phyloP scores from a whole-genome alignment of 805 yeast genomes.

The Candida manassasensis region DNA sequence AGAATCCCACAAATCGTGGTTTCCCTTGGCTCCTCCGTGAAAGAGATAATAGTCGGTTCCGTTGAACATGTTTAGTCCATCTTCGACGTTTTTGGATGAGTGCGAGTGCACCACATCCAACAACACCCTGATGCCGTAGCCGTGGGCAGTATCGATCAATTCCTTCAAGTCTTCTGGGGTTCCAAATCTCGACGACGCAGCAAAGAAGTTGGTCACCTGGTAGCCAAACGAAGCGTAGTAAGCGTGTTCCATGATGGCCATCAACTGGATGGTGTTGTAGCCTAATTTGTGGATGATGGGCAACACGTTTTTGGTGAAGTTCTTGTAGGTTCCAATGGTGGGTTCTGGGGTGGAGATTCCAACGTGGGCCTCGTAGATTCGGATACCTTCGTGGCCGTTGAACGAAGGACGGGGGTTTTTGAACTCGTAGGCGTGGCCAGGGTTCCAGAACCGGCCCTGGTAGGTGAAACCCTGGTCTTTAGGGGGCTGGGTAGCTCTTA shows the following conservation, averaged over 20 bases:
- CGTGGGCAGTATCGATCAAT: conserved; percentile 87
- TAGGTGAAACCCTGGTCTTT: conserved; percentile 48
- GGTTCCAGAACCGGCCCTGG: conserved; percentile 91
- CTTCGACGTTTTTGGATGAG: conserved; percentile 90
- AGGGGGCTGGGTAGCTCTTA: conserved; percentile 66
- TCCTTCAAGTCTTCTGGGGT: conserved; percentile 93
- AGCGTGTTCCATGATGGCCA: conserved; percentile 99
- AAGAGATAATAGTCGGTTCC: conserved; percentile 95
- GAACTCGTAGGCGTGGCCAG: conserved; percentile 47
- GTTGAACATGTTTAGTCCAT: conserved; percentile 88
- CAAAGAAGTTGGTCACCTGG: conserved; percentile 90
- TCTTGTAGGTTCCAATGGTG: conserved; percentile 75
- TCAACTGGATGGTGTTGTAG: conserved; percentile 87
- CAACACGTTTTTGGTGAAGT: conserved; percentile 72
- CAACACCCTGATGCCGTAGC: conserved; percentile 77
- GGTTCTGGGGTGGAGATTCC: conserved; percentile 94
- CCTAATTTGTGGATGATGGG: conserved; percentile 86
- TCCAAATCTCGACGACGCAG: conserved; percentile 85
- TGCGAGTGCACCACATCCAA: conserved; percentile 95
- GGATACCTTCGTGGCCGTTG: conserved; percentile 43
- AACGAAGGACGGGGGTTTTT: conserved; percentile 60
- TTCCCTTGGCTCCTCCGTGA: conserved; percentile 87
- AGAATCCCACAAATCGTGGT: conserved; percentile 94
- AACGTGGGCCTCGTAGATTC: conserved; percentile 91
- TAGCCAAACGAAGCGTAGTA: conserved; percentile 98